These are phyloP conservation scores for Aspergillus nidulans DNA, from an alignment of 495 filamentous ascomycete genomes.

Conservation along the genomic window DNA sequence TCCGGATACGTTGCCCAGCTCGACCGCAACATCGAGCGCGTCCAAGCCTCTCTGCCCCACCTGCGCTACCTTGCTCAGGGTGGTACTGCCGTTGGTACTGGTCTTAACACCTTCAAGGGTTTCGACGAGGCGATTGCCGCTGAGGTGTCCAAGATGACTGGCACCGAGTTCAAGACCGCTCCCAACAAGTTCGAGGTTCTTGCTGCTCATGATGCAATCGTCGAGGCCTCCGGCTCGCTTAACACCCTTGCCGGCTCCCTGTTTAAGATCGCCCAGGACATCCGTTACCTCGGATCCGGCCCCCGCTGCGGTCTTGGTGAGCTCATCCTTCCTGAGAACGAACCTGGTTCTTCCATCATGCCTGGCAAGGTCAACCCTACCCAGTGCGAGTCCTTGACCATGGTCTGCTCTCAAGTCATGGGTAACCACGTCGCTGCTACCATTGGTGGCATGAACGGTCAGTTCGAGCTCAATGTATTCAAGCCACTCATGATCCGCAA, in stretches of 20 bases:
- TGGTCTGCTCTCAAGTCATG: conserved; percentile 97
- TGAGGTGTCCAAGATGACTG: conserved; percentile 88
- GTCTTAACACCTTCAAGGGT: conserved; percentile 94
- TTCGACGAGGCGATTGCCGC: conserved; percentile 89
- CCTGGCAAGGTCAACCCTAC: conserved; percentile 99
- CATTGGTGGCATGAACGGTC: conserved; percentile 91
- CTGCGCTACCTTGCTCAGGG: conserved; percentile 88
- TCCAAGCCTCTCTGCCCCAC: conserved; percentile 76
- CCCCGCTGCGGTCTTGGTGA: conserved; percentile 95
- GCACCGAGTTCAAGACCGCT: conserved; percentile 88
- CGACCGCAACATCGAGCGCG: conserved; percentile 81
- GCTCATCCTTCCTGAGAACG: conserved; percentile 90
- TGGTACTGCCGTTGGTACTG: conserved; percentile 94
- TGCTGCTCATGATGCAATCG: conserved; percentile 94
- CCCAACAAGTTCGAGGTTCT: conserved; percentile 99
- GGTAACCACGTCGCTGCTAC: conserved; percentile 92
- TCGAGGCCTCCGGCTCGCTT: conserved; percentile 86
- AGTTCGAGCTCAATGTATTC: conserved; percentile 99
- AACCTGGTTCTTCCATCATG: conserved; percentile 97
- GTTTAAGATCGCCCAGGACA: conserved; percentile 98
- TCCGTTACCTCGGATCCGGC: conserved; percentile 93
- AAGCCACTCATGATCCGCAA: conserved; percentile 96
- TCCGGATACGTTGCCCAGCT: conserved; percentile 96
- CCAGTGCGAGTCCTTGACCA: conserved; percentile 95
- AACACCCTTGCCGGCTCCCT: conserved; percentile 91